phyloP scores from a whole-genome alignment of 495 filamentous ascomycete genomes.

The Trichoderma orchidacearum region DNA sequence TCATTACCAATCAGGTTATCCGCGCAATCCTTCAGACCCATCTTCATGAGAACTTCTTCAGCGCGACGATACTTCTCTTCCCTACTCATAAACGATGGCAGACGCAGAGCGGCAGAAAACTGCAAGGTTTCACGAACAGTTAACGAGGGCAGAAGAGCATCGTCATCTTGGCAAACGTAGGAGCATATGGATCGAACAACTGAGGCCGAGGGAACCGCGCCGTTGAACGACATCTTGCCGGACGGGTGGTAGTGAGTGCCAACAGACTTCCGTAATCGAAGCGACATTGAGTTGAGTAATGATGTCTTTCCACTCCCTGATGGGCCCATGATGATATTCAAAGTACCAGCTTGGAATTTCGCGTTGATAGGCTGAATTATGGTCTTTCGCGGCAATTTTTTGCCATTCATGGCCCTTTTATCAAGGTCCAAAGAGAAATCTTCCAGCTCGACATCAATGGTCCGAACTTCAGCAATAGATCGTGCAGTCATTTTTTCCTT shows the following conservation, averaged over 20 bases:
- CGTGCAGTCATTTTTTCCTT: constrained; percentile 45
- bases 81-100: constrained; percentile 52
- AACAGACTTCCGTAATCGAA: constrained; percentile 41
- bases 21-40: constrained; percentile 66
- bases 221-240: constrained; percentile 54
- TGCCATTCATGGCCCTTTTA: constrained; percentile 35
- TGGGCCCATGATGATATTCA: constrained; percentile 71
- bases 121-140: constrained; percentile 60
- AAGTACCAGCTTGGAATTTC: constrained; percentile 43
- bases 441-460: constrained; percentile 45
- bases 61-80: constrained; percentile 49
- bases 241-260: constrained; percentile 37
- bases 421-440: constrained; percentile 47
- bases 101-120: constrained; percentile 53
- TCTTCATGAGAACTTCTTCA: constrained; percentile 56
- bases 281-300: constrained; percentile 54
- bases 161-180: constrained; percentile 66
- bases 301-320: constrained; percentile 64
- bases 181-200: constrained; percentile 58
- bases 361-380: constrained; percentile 53
- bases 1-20: constrained; percentile 60
- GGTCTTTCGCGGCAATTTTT: constrained; percentile 29
- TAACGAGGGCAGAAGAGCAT: constrained; percentile 56
- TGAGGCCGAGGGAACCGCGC: constrained; percentile 44
- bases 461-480: constrained; percentile 36